These are phyloP conservation scores for Pseudocercospora macadamiae DNA, from an alignment of 2,329 filamentous ascomycete species.

Conservation along the genomic window DNA sequence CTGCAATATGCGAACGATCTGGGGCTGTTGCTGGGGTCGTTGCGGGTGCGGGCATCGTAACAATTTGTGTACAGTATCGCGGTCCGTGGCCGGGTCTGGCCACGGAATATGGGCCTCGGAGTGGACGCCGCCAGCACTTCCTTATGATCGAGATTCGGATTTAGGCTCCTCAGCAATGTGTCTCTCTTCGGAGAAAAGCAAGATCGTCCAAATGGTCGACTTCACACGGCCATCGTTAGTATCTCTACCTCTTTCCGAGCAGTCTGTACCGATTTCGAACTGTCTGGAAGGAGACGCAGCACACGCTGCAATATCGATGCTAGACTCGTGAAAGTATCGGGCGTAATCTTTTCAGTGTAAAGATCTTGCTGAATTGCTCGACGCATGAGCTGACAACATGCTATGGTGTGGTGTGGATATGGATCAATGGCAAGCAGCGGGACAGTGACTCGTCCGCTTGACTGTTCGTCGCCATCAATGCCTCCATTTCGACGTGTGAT, in stretches of 20 bases:
- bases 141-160: not conserved
- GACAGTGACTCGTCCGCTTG: not conserved
- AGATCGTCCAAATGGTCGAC: too few relatives aligned
- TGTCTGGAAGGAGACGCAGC: conserved; percentile 12
- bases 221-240: too few relatives aligned
- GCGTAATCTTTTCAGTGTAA: conserved; percentile 6
- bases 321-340: conserved; percentile 7
- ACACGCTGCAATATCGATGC: conserved; percentile 3
- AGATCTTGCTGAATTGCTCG: conserved; percentile 16
- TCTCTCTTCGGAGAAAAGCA: too few relatives aligned
- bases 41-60: not conserved
- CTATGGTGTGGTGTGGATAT: conserved; percentile 18
- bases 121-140: not conserved
- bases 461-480: not conserved
- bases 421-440: conserved; percentile 16
- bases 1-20: not conserved
- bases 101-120: not conserved
- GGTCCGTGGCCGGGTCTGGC: not conserved
- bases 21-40: not conserved
- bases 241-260: conserved; percentile 12
- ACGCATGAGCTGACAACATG: conserved; percentile 17
- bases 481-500: not conserved
- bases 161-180: too few relatives aligned
- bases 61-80: not conserved
- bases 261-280: conserved; percentile 16